phyloP scores from a whole-genome alignment of 1,284 basidiomycete species.

The Neonothopanus nambi region DNA sequence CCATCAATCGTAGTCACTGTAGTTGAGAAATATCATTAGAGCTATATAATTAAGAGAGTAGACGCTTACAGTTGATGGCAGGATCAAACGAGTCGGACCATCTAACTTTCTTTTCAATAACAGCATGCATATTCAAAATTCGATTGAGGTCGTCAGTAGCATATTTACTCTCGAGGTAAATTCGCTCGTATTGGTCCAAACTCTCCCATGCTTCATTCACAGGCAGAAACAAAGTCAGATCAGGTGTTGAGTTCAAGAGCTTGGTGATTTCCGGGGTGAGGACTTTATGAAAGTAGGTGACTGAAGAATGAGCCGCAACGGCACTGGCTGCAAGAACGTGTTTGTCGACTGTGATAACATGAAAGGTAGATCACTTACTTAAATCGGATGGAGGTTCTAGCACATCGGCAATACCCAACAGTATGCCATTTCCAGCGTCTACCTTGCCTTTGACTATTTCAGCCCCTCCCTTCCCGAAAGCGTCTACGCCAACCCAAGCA shows the following conservation, averaged over 20 bases:
- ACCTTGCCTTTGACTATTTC: conserved; percentile 56
- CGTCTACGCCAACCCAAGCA: conserved; percentile 70
- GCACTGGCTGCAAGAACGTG: conserved; percentile 49
- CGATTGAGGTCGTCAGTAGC: conserved; percentile 76
- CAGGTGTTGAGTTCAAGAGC: conserved; percentile 61
- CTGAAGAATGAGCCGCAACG: conserved; percentile 53
- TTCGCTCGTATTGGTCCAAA: conserved; percentile 66
- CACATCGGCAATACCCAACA: conserved; percentile 78
- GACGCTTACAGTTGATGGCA: conserved; percentile 54
- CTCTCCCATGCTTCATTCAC: conserved; percentile 77
- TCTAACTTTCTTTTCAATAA: conserved; percentile 53
- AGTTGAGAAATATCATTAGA: conserved; percentile 19
- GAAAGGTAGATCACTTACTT: conserved; percentile 39
- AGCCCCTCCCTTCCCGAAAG: conserved; percentile 68
- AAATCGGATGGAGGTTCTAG: conserved; percentile 78
- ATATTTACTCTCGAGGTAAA: conserved; percentile 86
- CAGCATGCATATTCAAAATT: conserved; percentile 79
- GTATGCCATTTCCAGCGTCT: conserved; percentile 72
- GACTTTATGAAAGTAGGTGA: conserved; percentile 73
- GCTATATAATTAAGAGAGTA: conserved; percentile 1
- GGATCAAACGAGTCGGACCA: conserved; percentile 67
- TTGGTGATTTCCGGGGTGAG: conserved; percentile 56
- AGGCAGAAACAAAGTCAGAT: conserved; percentile 90
- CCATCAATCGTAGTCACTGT: conserved; percentile 75
- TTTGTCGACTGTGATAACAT: conserved; percentile 14